Base-by-base conservation (phyloP, 768 basidiomycete species). In the Suillus spraguei region DNA sequence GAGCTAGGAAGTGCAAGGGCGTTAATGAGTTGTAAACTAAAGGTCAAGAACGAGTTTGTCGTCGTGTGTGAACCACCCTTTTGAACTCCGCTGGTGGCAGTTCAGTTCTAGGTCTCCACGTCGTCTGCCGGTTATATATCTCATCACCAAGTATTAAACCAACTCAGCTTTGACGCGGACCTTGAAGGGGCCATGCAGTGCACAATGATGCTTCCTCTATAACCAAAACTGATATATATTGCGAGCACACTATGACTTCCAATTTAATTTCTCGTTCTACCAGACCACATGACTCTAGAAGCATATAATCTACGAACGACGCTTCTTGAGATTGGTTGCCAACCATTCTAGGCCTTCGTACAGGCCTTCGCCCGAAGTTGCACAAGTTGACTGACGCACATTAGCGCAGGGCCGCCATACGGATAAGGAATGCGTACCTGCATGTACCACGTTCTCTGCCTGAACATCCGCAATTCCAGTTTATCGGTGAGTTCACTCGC, bases 401-500 rank as follows among this genome's bases (percentile, higher is more conserved):
- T 63, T 24, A 55, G 68, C 49, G 41, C 62, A 47, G 6, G 17
- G 35, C 5, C 3, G 20, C 62, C 49, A 39, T 16, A 28, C 5
- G 6, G 17, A 20, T 17, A 39, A 6, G 35, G 35, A 59, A 17
- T 47, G 77, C 86, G 69, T 77, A 97, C 92, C 95, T 97, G 97
- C 60, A 98, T 95, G 84, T 97, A 97, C 96, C 97, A 99, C 76
- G 91, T 94, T 66, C 96, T 84, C 72, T 97, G 95, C 65, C 94
- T 88, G 96, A 99, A 97, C 69, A 89, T 84, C 76, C 97, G 92
- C 68, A 99, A 81, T 44, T 95, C 96, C 49, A 99, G 80, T 77
- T 97, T 97, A 78, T 97, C 97, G 16, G 97, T 99, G 46, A 99
- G 96, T 77, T 98, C 96, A 13, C 95, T 94, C 38, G 96, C 96